Evolutionary conservation across 768 basidiomycete species (phyloP), one percentile per base, ranked within the genome.

Genomic region (Leccinum rimulosum): DNA sequence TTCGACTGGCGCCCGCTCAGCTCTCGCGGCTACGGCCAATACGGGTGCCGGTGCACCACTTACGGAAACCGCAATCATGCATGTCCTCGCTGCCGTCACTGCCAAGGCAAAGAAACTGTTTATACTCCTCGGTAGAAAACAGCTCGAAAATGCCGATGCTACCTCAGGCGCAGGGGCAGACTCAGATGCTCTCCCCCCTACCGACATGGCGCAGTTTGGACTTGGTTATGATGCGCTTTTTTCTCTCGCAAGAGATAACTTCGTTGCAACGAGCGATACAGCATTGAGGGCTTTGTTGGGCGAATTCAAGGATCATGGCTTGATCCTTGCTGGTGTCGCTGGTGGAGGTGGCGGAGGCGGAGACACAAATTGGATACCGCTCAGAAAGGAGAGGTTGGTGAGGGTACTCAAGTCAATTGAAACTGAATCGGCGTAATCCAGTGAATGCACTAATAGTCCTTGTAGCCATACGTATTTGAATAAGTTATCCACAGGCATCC

Each of bases 261-360:
- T 98, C 65, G 84, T 98, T 51, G 94, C 95, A 10, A 88, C 90
- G 43, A 94, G 86, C 71, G 94, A 95, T 64, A 89, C 88, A 4
- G 85, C 93, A 38, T 78, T 96, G 67, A 81, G 89, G 47, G 83
- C 92, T 9, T 77, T 96, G 35, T 75, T 98, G 54, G 87, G 87
- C 12, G 97, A 98, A 73, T 98, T 95, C 73, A 82, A 84, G 66
- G 97, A 98, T 72, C 97, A 99, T 64, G 85, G 84, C 3, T 70
- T 98, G 68, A 84, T 98, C n/a, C 77, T 92, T 43, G 17, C 64
- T 27, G 74, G 77, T 58, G 74, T 92, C 40, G 17, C 64, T 27
- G 74, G 77, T 58, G 74, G 75, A 43, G 66, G 80, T 60, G 71
- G 80, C 35, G 79, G 80, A 55, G 68, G 76, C 53, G 85, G 60